Evolutionary conservation across 306 rosid species (phyloP).

Genomic region (Sesbania bispinosa): DNA sequence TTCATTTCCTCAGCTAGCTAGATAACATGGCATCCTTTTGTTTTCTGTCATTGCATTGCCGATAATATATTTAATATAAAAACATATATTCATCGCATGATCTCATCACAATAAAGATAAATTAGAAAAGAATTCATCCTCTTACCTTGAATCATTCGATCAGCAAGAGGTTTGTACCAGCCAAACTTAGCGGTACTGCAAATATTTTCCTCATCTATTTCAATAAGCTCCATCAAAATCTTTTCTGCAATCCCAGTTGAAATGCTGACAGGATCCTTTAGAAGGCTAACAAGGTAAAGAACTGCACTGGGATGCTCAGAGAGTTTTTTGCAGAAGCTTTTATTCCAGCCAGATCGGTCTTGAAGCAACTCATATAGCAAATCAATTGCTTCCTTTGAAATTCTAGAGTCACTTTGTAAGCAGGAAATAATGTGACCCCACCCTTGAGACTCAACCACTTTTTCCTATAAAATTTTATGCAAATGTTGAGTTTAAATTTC

Average conservation of each 20-base stretch:
- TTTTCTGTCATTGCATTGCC: neutral
- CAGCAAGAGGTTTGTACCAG: constrained; percentile 72
- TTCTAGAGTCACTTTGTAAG: constrained; percentile 50
- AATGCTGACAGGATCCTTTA: constrained; percentile 40
- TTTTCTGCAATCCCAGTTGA: constrained; percentile 62
- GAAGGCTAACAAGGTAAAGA: constrained; percentile 51
- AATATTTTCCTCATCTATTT: constrained; percentile 54
- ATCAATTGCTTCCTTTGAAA: constrained; percentile 62
- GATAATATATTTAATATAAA: neutral
- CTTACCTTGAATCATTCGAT: constrained; percentile 59
- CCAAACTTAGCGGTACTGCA: constrained; percentile 58
- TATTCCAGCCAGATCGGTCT: constrained; percentile 65
- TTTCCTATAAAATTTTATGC: constrained; percentile 42
- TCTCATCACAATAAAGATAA: constrained; percentile 3
- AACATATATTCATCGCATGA: neutral
- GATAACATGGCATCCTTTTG: neutral
- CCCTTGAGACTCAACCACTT: constrained; percentile 52
- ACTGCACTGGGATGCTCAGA: constrained; percentile 49
- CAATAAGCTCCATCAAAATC: constrained; percentile 60
- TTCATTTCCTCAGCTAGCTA: neutral
- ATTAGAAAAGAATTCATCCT: constrained; percentile 17
- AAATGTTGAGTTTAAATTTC: constrained; percentile 7
- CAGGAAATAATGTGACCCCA: constrained; percentile 64
- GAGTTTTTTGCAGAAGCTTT: constrained; percentile 56
- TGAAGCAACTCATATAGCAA: constrained; percentile 63